Base-by-base conservation (phyloP, 169 alveolate species). In the Neospora caninum region DNA sequence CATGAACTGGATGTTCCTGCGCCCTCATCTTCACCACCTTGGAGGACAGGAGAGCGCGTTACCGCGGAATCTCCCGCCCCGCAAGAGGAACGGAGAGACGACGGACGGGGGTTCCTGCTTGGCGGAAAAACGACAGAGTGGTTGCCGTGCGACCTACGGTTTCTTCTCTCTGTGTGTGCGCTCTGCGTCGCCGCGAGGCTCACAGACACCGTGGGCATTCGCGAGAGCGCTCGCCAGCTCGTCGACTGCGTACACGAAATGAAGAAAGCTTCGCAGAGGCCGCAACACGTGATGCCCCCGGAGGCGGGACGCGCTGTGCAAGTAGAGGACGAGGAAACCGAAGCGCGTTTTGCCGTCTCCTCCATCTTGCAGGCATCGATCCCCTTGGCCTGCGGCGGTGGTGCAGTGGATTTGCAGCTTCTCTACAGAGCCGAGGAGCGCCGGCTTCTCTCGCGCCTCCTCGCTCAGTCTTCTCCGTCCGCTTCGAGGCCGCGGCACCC, bases 351-450 rank as follows among this genome's bases (percentile, higher is more conserved):
- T 22, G 34, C n/a, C 7, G 73, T 64, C 73, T 64, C 31, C 7
- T 1, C 34, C 4, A 9, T 64, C 20, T 67, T 82, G 34, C 58
- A 18, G 36, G 54, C 64, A 0, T 2, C 64, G 36, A 29, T 82
- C 0, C n/a, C 89, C 31, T 49, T 82, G 89, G 0, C 36, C 36
- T 82, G 89, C 25, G 67, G 89, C 64, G 89, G 89, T 0, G 54
- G 39, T 0, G 89, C 67, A 2, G 38, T 42, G 10, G 27, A 64
- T 4, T 36, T 82, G 39, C 64, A 82, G 64, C n/a, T 82, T 64
- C 67, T 82, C n/a, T 67, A 42, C 39, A 18, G 89, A 13, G 67
- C 13, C 34, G 89, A 82, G 38, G 89, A 82, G 38, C 64, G 89
- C 25, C 67, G 29, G 13, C 64, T 82, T 18, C 67, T 82, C 10